phyloP scores from a whole-genome alignment of 805 yeast genomes.

The Candida dajiaensis region DNA sequence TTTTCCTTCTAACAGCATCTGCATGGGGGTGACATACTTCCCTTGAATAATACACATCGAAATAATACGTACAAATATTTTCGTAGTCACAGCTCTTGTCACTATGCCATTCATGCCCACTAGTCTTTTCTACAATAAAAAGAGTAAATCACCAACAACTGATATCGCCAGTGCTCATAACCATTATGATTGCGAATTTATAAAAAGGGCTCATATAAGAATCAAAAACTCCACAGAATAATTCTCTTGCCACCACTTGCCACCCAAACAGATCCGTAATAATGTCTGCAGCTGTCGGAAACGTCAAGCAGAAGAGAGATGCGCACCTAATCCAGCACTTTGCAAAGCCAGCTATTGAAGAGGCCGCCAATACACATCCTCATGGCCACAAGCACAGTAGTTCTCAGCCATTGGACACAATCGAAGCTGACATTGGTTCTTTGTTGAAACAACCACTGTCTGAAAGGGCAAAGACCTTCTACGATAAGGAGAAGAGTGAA shows the following conservation, averaged over 20 bases:
- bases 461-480: conserved; percentile 13
- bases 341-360: background rate
- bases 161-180: too few species aligned
- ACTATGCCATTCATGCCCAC: too few species aligned
- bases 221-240: background rate
- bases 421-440: conserved; percentile 13
- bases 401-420: conserved; percentile 4
- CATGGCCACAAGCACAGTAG: conserved; percentile 1
- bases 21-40: background rate
- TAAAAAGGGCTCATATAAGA: too few species aligned
- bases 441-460: conserved; percentile 10
- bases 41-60: background rate
- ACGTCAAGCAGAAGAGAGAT: background rate
- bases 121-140: too few species aligned
- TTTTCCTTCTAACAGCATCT: background rate
- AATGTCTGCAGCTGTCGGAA: background rate
- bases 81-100: too few species aligned
- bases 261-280: background rate
- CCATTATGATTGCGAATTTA: too few species aligned
- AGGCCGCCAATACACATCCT: background rate
- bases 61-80: too few species aligned
- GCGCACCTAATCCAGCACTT: background rate
- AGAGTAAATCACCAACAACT: too few species aligned
- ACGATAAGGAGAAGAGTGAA: conserved; percentile 8
- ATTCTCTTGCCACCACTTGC: background rate